A percentile compares a stretch with the other conserved stretches of the same genome.
Evolutionary conservation across 139 green algal genomes (phyloP).

Genomic region (Chlorella sp.): DNA sequence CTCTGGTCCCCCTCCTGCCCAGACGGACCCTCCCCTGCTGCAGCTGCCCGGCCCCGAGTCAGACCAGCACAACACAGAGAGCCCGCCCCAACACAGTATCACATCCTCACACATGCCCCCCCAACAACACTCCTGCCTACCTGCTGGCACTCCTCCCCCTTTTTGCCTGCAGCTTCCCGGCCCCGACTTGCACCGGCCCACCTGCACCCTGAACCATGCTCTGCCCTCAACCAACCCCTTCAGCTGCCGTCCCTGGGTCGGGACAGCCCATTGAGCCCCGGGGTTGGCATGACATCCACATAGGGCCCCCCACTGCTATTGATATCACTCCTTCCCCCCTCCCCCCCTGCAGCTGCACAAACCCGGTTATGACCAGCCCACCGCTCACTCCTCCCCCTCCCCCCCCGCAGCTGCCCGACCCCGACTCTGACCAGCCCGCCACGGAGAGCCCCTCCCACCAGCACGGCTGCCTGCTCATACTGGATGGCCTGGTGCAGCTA

Average conservation of each 20-base stretch:
- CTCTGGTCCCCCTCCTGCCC: not conserved
- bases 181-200: not conserved
- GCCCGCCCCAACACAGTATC: no score
- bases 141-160: not conserved
- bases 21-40: not conserved
- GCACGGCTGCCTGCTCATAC: constrained; percentile 24
- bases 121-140: no score
- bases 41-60: not conserved
- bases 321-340: no score
- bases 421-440: not conserved
- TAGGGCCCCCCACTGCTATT: no score
- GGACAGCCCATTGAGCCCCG: no score
- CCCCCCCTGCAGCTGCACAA: no score
- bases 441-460: constrained; percentile 17
- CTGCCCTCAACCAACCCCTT: no score
- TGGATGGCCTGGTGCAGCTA: constrained; percentile 1
- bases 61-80: not conserved
- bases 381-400: no score
- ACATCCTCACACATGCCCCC: no score
- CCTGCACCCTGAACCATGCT: no score
- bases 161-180: not conserved
- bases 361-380: not conserved
- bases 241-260: no score
- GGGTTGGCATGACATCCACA: no score
- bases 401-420: not conserved